Conservation (phyloP, 257 asterid genomes). For the Rehmannia glutinosa region DNA sequence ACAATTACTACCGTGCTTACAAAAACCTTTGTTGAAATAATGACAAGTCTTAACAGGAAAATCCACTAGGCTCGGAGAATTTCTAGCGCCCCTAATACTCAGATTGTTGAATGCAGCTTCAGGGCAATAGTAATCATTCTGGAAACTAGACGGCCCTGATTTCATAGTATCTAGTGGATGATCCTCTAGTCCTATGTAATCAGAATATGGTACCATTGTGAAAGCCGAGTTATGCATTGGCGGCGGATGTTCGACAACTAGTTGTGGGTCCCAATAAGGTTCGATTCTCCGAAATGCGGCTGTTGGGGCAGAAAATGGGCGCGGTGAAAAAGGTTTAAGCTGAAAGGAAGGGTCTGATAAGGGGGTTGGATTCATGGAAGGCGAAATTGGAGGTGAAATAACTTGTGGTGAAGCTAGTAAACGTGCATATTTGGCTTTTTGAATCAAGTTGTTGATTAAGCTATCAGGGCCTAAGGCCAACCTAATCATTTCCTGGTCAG, state of each 20-base stretch:
- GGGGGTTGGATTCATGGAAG: slow-evolving; percentile 36
- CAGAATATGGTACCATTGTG: slow-evolving; percentile 28
- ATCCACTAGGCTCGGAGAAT: slow-evolving; percentile 28
- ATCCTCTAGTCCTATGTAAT: slow-evolving; percentile 32
- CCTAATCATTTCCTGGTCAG: slow-evolving; percentile 81
- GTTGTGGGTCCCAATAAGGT: slow-evolving; percentile 41
- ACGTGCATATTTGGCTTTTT: slow-evolving; percentile 39
- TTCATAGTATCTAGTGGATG: slow-evolving; percentile 25
- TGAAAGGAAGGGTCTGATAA: slow-evolving; percentile 38
- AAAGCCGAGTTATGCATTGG: slow-evolving; percentile 24
- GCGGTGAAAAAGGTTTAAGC: slow-evolving; percentile 35
- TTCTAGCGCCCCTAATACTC: slow-evolving; percentile 38
- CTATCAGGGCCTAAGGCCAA: slow-evolving; percentile 76
- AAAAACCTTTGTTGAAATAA: slow-evolving; percentile 70
- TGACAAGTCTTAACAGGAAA: slow-evolving; percentile 65
- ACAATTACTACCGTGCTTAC: slow-evolving; percentile 85
- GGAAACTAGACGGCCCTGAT: slow-evolving; percentile 23
- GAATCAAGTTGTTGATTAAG: slow-evolving; percentile 48
- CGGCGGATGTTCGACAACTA: slow-evolving; percentile 26
- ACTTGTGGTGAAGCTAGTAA: slow-evolving; percentile 30
- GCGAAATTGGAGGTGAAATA: slow-evolving; percentile 61
- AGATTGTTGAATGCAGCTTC: slow-evolving; percentile 36
- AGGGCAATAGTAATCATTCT: slow-evolving; percentile 32
- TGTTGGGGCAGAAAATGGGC: slow-evolving; percentile 24
- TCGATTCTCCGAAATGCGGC: slow-evolving; percentile 26